Conservation (phyloP, 2,329 filamentous ascomycete genomes). For the Fusarium neocosmosporiellum region DNA sequence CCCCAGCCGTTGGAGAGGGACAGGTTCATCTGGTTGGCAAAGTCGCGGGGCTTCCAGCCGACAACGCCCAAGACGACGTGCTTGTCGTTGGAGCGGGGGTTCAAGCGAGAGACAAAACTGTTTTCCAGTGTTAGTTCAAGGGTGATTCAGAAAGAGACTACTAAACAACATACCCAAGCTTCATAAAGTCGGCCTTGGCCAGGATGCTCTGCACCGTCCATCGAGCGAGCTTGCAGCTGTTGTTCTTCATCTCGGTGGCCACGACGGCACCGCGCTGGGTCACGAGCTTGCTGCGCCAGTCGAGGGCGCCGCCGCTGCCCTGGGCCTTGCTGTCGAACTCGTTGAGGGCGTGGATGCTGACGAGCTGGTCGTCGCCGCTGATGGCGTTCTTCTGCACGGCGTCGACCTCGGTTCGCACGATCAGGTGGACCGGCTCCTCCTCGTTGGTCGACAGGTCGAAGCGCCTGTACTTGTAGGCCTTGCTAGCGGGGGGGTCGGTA, state of each 20-base stretch:
- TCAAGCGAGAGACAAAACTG: constrained; percentile 94
- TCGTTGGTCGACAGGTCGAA: constrained; percentile 97
- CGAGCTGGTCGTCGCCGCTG: constrained; percentile 88
- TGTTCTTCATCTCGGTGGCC: constrained; percentile 99
- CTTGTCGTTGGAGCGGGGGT: constrained; percentile 91
- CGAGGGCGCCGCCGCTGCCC: constrained; percentile 91
- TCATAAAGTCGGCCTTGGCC: constrained; percentile 98
- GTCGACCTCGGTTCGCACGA: constrained; percentile 95
- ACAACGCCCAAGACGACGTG: constrained; percentile 96
- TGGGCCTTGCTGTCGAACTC: constrained; percentile 99
- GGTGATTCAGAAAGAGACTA: neutral
- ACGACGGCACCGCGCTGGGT: constrained; percentile 96
- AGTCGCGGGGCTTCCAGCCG: constrained; percentile 97
- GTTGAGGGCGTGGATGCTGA: constrained; percentile 96
- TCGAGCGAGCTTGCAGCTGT: constrained; percentile 96
- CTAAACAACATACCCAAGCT: constrained; percentile 79
- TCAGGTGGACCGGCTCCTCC: constrained; percentile 90
- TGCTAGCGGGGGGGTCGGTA: constrained; percentile 92
- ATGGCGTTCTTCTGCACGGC: constrained; percentile 96
- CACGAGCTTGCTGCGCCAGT: constrained; percentile 96
- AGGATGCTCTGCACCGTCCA: constrained; percentile 98
- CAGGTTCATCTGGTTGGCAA: constrained; percentile 97
- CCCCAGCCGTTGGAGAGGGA: constrained; percentile 98
- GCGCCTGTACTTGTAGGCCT: constrained; percentile 97
- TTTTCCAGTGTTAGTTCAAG: constrained; percentile 28